These are phyloP conservation scores for Metarhizium brunneum DNA, from an alignment of 2,329 filamentous ascomycete genomes.

Conservation along the genomic window DNA sequence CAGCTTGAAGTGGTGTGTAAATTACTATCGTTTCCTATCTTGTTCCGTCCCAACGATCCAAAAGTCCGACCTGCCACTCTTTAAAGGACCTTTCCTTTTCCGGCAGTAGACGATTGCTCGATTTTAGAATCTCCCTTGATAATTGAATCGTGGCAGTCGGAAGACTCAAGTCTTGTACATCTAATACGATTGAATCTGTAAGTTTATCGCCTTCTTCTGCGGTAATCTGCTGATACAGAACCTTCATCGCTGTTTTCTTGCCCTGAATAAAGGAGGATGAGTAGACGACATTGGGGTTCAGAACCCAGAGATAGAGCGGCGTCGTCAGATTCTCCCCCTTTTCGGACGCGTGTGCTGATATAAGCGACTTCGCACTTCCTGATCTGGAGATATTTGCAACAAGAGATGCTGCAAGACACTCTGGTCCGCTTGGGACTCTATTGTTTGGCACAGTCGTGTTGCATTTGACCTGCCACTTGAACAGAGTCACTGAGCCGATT, in stretches of 20 bases:
- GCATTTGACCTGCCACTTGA: slow-evolving; percentile 49
- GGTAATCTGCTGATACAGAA: slow-evolving; percentile 39
- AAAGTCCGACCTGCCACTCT: slow-evolving; percentile 58
- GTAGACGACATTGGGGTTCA: slow-evolving; percentile 46
- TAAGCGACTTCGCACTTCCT: slow-evolving; percentile 46
- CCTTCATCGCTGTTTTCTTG: slow-evolving; percentile 37
- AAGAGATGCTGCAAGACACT: slow-evolving; percentile 45
- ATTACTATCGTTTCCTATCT: background rate
- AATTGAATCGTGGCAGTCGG: slow-evolving; percentile 39
- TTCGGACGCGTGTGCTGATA: slow-evolving; percentile 26
- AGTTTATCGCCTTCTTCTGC: slow-evolving; percentile 36
- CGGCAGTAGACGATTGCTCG: slow-evolving; percentile 45
- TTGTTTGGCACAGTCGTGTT: slow-evolving; percentile 18
- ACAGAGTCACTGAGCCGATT: slow-evolving; percentile 37
- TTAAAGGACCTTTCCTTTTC: slow-evolving; percentile 45
- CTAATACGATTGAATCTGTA: slow-evolving; percentile 41
- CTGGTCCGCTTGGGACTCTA: slow-evolving; percentile 28
- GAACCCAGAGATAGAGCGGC: slow-evolving; percentile 43
- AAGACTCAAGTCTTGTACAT: slow-evolving; percentile 50
- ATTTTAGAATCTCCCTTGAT: slow-evolving; percentile 33
- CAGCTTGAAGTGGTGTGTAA: background rate
- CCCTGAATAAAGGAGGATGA: slow-evolving; percentile 28
- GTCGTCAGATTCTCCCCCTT: slow-evolving; percentile 2
- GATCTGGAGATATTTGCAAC: slow-evolving; percentile 45
- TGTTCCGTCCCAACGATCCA: slow-evolving; percentile 32